Base-by-base conservation (phyloP, 2,329 filamentous ascomycete species). In the Sporothrix dimorphospora region DNA sequence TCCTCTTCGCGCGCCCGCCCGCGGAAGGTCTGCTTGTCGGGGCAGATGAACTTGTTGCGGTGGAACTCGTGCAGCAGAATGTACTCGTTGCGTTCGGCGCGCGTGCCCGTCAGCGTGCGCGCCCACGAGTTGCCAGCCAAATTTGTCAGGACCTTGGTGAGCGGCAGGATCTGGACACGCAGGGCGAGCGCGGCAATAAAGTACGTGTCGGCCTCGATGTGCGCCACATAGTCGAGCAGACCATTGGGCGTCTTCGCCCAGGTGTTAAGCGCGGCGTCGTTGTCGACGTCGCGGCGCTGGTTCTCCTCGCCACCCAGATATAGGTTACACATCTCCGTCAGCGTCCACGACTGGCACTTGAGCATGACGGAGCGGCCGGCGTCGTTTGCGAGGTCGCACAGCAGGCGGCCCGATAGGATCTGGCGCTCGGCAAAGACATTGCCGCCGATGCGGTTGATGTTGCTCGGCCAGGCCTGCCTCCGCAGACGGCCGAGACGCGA, bases 101-200 rank as follows among this genome's bases (percentile, higher is more conserved):
- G 91, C 24, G 96, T 99, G 81, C 96, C 96, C 49, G 94, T 98
- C 53, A 99, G 85, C 2, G 96, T 99, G 79, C 96, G 90, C 71
- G 95, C 95, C 96, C 96, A 99, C 0, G 96, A 98, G 81, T 99
- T 99, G 77, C 96, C 96, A 74, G 96, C 96, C 80, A 99, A 85
- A 78, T 98, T 98, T 16, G 96, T 99, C 75, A 99, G 85, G 66
- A 98, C 93, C 81, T 98, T 98, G 27, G 95, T 97, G 70, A 99
- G 84, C 16, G 96, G 93, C 59, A 99, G 86, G 85, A 99, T 92
- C 81, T 99, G 96, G 30, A 97, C 91, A 74, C 92, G 91, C 70
- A 99, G 82, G 4, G 94, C 94, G 75, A 99, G 86, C 2, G 97
- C 95, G 57, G 96, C 93, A 77, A 99, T 94, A 82, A 95, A 98